Percentiles rank a stretch among this genome's conserved stretches.
These are phyloP conservation scores for Hura crepitans DNA, from an alignment of 441 rosid species.

Conservation along the genomic window DNA sequence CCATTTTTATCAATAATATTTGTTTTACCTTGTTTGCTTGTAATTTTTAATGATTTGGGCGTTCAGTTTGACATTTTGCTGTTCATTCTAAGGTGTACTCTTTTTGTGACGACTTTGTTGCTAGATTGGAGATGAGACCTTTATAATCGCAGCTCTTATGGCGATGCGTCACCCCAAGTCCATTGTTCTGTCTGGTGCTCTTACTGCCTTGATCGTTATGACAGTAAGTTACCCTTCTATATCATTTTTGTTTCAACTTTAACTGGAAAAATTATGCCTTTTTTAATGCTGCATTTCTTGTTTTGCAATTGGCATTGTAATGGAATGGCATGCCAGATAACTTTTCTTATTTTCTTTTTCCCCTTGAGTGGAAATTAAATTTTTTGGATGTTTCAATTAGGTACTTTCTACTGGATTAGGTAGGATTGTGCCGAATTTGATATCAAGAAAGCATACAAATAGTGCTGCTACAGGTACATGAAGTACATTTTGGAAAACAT, in stretches of 20 bases:
- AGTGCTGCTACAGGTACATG: slow-evolving; percentile 89
- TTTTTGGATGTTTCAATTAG: slow-evolving; percentile 39
- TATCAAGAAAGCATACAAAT: slow-evolving; percentile 97
- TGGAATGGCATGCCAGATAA: slow-evolving; percentile 7
- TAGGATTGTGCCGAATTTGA: slow-evolving; percentile 93
- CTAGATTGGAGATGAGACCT: slow-evolving; percentile 97
- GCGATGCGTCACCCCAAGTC: slow-evolving; percentile 99
- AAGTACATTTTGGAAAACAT: not conserved
- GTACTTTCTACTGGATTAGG: slow-evolving; percentile 99
- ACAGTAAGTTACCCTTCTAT: slow-evolving; percentile 52
- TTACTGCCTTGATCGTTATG: slow-evolving; percentile 86
- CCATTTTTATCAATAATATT: not conserved
- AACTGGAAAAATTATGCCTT: not conserved
- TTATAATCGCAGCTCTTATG: slow-evolving; percentile 97
- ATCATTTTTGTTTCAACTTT: slow-evolving; percentile 10
- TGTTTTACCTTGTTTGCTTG: not conserved
- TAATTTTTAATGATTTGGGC: not conserved
- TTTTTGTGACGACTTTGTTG: not conserved
- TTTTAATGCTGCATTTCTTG: too few relatives aligned
- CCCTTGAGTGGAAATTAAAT: slow-evolving; percentile 16
- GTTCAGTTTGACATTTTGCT: not conserved
- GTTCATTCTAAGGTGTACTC: not conserved
- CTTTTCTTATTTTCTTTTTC: slow-evolving; percentile 14
- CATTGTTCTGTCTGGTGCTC: slow-evolving; percentile 87
- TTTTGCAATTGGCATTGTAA: slow-evolving; percentile 1